phyloP scores from a whole-genome alignment of 2,329 filamentous ascomycete species.

The Xylariaceae sp. region DNA sequence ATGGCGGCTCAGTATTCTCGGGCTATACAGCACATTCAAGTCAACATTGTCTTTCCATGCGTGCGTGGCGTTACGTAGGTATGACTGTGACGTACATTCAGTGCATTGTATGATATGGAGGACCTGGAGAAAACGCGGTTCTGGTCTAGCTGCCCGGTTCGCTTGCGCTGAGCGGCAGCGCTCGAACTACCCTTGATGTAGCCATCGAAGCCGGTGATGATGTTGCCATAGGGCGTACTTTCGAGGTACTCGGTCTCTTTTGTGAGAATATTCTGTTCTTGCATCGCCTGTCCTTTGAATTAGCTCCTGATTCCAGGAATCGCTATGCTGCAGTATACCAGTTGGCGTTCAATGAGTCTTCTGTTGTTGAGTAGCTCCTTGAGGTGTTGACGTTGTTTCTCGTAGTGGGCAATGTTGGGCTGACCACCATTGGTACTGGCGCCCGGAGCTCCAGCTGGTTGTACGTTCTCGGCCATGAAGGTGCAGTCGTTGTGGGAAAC shows the following conservation, averaged over 20 bases:
- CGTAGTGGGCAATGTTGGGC: slow-evolving; percentile 36
- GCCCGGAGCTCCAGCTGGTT: slow-evolving; percentile 15
- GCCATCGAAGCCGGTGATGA: slow-evolving; percentile 95
- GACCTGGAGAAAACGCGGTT: slow-evolving; percentile 70
- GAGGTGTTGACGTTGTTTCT: slow-evolving; percentile 44
- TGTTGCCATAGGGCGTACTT: slow-evolving; percentile 84
- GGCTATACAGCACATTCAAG: slow-evolving; percentile 17
- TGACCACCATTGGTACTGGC: slow-evolving; percentile 19
- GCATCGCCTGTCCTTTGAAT: slow-evolving; percentile 37
- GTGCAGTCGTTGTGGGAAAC: neutral
- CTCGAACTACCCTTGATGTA: slow-evolving; percentile 85
- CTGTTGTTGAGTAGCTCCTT: slow-evolving; percentile 40
- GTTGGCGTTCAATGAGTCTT: slow-evolving; percentile 21
- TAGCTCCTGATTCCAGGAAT: slow-evolving; percentile 3
- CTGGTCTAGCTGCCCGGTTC: slow-evolving; percentile 61
- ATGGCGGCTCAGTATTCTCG: slow-evolving; percentile 41
- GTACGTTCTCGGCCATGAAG: slow-evolving; percentile 28
- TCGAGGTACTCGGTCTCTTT: slow-evolving; percentile 88
- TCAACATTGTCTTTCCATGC: neutral
- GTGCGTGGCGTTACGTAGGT: neutral
- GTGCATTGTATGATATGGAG: slow-evolving; percentile 56
- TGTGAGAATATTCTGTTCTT: slow-evolving; percentile 79
- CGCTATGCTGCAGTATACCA: slow-evolving; percentile 14
- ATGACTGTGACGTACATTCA: slow-evolving; percentile 28
- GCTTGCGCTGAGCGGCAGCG: slow-evolving; percentile 58